These are phyloP conservation scores for Quercus agrifolia DNA, from an alignment of 306 rosid genomes.

Conservation along the genomic window DNA sequence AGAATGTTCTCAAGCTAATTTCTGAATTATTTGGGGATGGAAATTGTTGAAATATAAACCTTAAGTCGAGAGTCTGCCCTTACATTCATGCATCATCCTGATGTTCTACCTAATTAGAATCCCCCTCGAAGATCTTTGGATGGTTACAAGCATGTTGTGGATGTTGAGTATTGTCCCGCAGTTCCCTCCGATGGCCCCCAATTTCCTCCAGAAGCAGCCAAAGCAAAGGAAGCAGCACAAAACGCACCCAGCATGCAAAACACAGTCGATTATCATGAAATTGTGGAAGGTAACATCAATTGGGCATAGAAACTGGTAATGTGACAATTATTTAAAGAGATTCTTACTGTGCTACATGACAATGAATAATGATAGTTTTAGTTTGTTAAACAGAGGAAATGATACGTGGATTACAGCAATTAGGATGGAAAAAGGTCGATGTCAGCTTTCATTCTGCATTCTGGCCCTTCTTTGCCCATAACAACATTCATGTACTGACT, in stretches of 20 bases:
- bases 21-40: not conserved
- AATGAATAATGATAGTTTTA: constrained; percentile 10
- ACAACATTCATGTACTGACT: constrained; percentile 81
- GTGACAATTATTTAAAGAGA: constrained; percentile 1
- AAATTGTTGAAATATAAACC: constrained; percentile 9
- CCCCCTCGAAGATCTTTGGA: constrained; percentile 79
- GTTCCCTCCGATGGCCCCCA: constrained; percentile 73
- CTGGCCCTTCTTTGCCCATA: constrained; percentile 95
- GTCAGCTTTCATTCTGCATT: constrained; percentile 88
- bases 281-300: constrained; percentile 68
- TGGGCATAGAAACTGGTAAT: constrained; percentile 8
- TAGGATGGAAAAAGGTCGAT: constrained; percentile 92
- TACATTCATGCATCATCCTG: constrained; percentile 7
- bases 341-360: not conserved
- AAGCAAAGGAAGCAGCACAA: constrained; percentile 91
- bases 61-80: not conserved
- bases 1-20: not conserved
- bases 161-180: constrained; percentile 71
- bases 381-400: constrained; percentile 71
- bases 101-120: constrained; percentile 41
- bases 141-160: constrained; percentile 92
- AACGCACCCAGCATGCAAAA: constrained; percentile 58
- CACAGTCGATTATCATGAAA: constrained; percentile 84
- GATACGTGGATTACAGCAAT: constrained; percentile 71
- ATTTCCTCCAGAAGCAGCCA: constrained; percentile 73